Evolutionary conservation across 495 filamentous ascomycete species (phyloP).

Genomic region (Chaetomium fimeti): DNA sequence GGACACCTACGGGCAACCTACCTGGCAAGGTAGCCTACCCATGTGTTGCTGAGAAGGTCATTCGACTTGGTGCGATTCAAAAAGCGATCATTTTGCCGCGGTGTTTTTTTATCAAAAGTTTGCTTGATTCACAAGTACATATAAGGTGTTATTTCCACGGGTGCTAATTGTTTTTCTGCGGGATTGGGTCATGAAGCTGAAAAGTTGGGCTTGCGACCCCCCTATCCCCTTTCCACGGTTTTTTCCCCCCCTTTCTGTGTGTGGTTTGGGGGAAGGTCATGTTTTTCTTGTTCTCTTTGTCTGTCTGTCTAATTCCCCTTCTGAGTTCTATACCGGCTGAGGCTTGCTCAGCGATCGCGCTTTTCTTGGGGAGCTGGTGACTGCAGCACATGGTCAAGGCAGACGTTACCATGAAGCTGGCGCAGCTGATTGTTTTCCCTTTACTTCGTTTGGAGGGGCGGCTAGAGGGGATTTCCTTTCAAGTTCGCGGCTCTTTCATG

Average conservation of each 20-base stretch:
- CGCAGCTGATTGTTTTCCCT: background rate
- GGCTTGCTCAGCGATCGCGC: background rate
- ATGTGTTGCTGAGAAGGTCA: background rate
- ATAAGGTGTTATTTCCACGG: conserved; percentile 29
- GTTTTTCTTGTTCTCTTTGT: conserved; percentile 7
- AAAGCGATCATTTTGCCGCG: background rate
- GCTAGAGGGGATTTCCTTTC: conserved; percentile 7
- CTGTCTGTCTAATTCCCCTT: conserved; percentile 14
- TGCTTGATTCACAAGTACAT: conserved; percentile 28
- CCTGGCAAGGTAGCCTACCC: background rate
- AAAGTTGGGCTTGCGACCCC: conserved; percentile 27
- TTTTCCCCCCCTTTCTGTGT: conserved; percentile 18
- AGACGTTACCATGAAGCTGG: background rate
- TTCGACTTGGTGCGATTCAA: background rate
- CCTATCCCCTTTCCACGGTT: conserved; percentile 18
- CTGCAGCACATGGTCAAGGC: background rate
- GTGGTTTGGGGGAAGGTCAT: conserved; percentile 17
- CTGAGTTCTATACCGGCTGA: conserved; percentile 12
- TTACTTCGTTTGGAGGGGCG: conserved; percentile 8
- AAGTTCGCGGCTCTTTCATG: conserved; percentile 1
- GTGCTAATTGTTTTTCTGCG: conserved; percentile 18
- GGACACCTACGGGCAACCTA: background rate
- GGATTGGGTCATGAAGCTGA: conserved; percentile 28
- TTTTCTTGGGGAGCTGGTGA: background rate
- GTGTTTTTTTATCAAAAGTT: conserved; percentile 31